phyloP scores from a whole-genome alignment of 352 stramenopile genomes.

The Pilasporangium apinafurcum region DNA sequence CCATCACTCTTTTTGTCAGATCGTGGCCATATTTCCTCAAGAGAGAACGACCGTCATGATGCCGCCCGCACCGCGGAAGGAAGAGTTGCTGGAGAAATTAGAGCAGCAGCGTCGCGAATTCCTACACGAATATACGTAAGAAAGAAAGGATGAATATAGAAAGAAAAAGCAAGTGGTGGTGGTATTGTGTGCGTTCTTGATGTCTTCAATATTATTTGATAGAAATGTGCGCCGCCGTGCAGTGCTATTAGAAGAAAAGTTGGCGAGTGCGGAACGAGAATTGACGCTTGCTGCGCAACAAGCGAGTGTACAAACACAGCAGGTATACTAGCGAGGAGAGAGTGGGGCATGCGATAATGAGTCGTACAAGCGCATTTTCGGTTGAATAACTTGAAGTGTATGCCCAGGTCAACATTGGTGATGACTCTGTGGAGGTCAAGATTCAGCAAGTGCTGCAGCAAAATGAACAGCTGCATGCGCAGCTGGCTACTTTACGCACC shows the following conservation, averaged over 20 bases:
- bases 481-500: slow-evolving; percentile 5
- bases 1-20: slow-evolving; percentile 5
- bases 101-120: slow-evolving; percentile 12
- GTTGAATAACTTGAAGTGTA: background rate
- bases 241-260: slow-evolving; percentile 6
- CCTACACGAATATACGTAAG: slow-evolving; percentile 14
- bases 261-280: slow-evolving; percentile 7
- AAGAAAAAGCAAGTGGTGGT: background rate
- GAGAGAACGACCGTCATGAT: background rate
- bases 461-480: slow-evolving; percentile 18
- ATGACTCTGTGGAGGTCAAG: slow-evolving; percentile 3
- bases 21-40: background rate
- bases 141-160: background rate
- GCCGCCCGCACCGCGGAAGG: slow-evolving; percentile 8
- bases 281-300: background rate
- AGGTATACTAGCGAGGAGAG: background rate
- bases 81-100: slow-evolving; percentile 14
- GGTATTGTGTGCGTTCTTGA: background rate
- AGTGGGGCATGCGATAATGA: background rate
- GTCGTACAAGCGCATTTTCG: background rate
- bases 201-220: background rate
- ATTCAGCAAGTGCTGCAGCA: slow-evolving; percentile 10
- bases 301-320: background rate
- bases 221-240: slow-evolving; percentile 10
- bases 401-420: background rate